phyloP scores from a whole-genome alignment of 495 filamentous ascomycete genomes.

The Penicillium verhagenii region DNA sequence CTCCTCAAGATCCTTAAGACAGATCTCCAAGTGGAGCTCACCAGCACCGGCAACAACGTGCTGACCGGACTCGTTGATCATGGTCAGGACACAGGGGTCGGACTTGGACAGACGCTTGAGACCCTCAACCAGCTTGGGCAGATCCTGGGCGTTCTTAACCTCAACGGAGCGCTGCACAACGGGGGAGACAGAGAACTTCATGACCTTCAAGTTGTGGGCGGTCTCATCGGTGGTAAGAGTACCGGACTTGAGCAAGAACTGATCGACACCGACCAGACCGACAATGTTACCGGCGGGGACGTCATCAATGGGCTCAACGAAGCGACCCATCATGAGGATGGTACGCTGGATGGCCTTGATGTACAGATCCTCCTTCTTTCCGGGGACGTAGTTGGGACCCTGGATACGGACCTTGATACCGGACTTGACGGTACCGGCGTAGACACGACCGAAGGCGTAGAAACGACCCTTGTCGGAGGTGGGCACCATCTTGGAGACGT shows the following conservation, averaged over 20 bases:
- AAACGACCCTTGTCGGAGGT: conserved; percentile 99
- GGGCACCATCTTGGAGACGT: conserved; percentile 99
- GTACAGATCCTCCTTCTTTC: conserved; percentile 98
- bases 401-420: conserved; percentile 99
- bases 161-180: conserved; percentile 98
- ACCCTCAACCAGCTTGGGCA: conserved; percentile 99
- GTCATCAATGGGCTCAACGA: conserved; percentile 98
- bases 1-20: conserved; percentile 99
- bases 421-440: conserved; percentile 93
- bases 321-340: conserved; percentile 99
- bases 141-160: conserved; percentile 99
- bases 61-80: conserved; percentile 88
- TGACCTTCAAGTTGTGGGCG: conserved; percentile 99
- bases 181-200: conserved; percentile 99
- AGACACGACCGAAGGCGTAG: conserved; percentile 99
- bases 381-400: conserved; percentile 96
- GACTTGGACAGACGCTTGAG: conserved; percentile 99
- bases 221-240: conserved; percentile 96
- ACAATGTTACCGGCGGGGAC: conserved; percentile 99
- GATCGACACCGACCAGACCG: conserved; percentile 97
- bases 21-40: conserved; percentile 99
- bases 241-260: conserved; percentile 99
- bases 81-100: conserved; percentile 93
- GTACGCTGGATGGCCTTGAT: conserved; percentile 99
- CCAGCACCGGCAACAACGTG: conserved; percentile 98